A percentile compares a stretch with the other conserved stretches of the same genome.
Evolutionary conservation across 2,329 filamentous ascomycete genomes (phyloP).

Genomic region (Colletotrichum neosansevieriae): DNA sequence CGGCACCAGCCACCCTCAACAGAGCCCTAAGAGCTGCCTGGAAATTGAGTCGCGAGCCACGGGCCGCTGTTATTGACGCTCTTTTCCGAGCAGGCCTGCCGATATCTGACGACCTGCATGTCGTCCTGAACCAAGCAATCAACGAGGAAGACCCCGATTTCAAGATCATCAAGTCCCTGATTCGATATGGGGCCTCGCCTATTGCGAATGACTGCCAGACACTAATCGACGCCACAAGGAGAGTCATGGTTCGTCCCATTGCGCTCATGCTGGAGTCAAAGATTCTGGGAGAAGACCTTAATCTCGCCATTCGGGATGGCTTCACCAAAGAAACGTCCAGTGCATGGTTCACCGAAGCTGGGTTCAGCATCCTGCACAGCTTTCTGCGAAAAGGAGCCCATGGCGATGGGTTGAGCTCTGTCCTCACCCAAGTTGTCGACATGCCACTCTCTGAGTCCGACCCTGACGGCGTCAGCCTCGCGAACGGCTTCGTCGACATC

Average conservation of each 20-base stretch:
- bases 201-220: slow-evolving; percentile 64
- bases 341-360: slow-evolving; percentile 61
- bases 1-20: slow-evolving; percentile 60
- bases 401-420: slow-evolving; percentile 59
- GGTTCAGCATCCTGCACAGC: slow-evolving; percentile 59
- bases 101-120: slow-evolving; percentile 62
- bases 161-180: slow-evolving; percentile 35
- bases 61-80: slow-evolving; percentile 61
- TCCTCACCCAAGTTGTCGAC: slow-evolving; percentile 61
- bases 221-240: slow-evolving; percentile 61
- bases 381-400: slow-evolving; percentile 63
- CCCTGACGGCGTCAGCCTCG: slow-evolving; percentile 52
- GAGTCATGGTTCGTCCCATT: slow-evolving; percentile 53
- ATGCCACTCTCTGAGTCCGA: slow-evolving; percentile 48
- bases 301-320: slow-evolving; percentile 57
- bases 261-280: slow-evolving; percentile 56
- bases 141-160: slow-evolving; percentile 58
- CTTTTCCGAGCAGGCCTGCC: slow-evolving; percentile 65
- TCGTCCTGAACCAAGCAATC: slow-evolving; percentile 63
- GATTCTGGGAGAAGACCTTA: slow-evolving; percentile 58
- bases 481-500: slow-evolving; percentile 59
- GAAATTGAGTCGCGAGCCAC: slow-evolving; percentile 61
- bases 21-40: slow-evolving; percentile 66
- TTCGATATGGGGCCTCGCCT: slow-evolving; percentile 63
- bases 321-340: slow-evolving; percentile 57